Percentiles rank a stretch among this genome's conserved stretches.
Evolutionary conservation across 1,284 basidiomycete genomes (phyloP).

Genomic region (Garcileccinum viscosum): DNA sequence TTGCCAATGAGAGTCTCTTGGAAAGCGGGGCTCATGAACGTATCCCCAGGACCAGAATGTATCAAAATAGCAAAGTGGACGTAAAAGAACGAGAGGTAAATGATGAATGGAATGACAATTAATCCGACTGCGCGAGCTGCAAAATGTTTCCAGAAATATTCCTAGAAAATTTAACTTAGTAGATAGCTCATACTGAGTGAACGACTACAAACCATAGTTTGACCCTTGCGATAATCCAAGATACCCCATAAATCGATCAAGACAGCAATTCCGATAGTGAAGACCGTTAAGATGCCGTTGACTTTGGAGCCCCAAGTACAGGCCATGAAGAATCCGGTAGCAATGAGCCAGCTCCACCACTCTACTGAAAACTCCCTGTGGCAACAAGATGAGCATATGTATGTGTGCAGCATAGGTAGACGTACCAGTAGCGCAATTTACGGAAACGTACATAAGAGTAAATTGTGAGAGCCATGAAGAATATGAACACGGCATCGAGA

Average conservation of each 20-base stretch:
- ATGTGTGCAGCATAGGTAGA: slow-evolving; percentile 13
- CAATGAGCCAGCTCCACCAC: slow-evolving; percentile 96
- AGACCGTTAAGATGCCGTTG: slow-evolving; percentile 93
- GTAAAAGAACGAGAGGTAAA: slow-evolving; percentile 98
- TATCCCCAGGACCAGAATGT: slow-evolving; percentile 92
- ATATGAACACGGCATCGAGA: slow-evolving; percentile 91
- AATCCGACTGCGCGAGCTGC: slow-evolving; percentile 85
- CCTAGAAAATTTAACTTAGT: slow-evolving; percentile 51
- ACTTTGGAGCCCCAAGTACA: slow-evolving; percentile 98
- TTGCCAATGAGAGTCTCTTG: slow-evolving; percentile 95
- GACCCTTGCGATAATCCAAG: slow-evolving; percentile 84
- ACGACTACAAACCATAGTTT: slow-evolving; percentile 73
- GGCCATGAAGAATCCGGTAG: slow-evolving; percentile 92
- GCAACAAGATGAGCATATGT: neutral
- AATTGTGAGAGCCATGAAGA: slow-evolving; percentile 95
- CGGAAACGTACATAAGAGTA: slow-evolving; percentile 97
- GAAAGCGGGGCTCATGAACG: slow-evolving; percentile 98
- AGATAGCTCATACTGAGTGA: neutral
- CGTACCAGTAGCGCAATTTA: slow-evolving; percentile 89
- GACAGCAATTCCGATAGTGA: slow-evolving; percentile 90
- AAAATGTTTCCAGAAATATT: slow-evolving; percentile 91
- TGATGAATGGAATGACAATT: slow-evolving; percentile 84
- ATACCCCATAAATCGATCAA: slow-evolving; percentile 95
- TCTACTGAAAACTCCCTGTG: slow-evolving; percentile 80
- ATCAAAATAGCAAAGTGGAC: slow-evolving; percentile 92